phyloP scores from a whole-genome alignment of 371 early-diverging fungal genomes.

The Coemansia sp. region DNA sequence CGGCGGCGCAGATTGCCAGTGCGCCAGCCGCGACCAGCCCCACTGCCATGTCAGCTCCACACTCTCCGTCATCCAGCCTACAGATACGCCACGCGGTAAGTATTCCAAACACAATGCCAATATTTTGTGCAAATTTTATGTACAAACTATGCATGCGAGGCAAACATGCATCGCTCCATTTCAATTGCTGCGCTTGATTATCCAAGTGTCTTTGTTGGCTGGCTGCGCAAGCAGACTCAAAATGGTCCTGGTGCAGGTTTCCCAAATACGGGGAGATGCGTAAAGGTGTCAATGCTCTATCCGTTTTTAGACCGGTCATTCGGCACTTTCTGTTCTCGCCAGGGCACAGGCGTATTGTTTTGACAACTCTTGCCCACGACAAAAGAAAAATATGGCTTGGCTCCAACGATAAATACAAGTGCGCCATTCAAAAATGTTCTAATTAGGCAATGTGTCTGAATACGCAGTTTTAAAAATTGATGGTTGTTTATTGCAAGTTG shows the following conservation, averaged over 20 bases:
- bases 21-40: constrained; percentile 8
- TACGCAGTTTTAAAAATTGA: background rate
- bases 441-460: background rate
- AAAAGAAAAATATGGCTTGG: background rate
- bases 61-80: background rate
- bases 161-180: background rate
- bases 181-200: too few relatives aligned
- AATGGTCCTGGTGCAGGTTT: background rate
- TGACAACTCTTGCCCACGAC: background rate
- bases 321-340: background rate
- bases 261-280: background rate
- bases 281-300: background rate
- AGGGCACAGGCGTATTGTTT: background rate
- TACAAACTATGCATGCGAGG: background rate
- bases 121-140: background rate
- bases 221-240: too few relatives aligned
- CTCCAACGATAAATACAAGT: background rate
- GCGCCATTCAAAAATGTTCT: constrained; percentile 2
- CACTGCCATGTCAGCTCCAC: background rate
- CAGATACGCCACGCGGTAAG: constrained; percentile 32
- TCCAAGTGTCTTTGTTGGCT: too few relatives aligned
- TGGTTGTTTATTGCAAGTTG: background rate
- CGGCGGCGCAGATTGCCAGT: background rate
- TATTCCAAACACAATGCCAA: constrained; percentile 7
- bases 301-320: background rate